phyloP scores from a whole-genome alignment of 306 rosid genomes.

The Trifolium fragiferum region DNA sequence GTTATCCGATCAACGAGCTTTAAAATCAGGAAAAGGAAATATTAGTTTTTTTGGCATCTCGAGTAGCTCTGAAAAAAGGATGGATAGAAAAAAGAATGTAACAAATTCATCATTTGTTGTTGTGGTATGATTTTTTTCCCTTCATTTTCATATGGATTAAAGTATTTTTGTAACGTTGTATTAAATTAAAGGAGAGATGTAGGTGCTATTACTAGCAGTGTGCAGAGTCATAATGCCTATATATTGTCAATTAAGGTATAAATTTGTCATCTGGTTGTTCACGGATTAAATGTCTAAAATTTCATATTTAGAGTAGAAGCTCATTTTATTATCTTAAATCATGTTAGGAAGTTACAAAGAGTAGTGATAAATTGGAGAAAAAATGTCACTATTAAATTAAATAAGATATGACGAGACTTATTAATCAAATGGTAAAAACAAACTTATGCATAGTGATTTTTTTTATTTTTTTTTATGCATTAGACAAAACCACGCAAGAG shows the following conservation, averaged over 20 bases:
- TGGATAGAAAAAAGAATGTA: slow-evolving; percentile 31
- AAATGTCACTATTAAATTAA: too few species aligned
- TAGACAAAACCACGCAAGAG: too few species aligned
- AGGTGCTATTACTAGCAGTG: slow-evolving; percentile 37
- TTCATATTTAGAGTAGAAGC: neutral
- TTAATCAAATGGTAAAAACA: too few species aligned
- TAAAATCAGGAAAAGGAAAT: slow-evolving; percentile 80
- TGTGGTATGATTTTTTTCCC: slow-evolving; percentile 9
- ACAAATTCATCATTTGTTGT: slow-evolving; percentile 37
- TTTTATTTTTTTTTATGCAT: too few species aligned
- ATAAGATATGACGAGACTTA: too few species aligned
- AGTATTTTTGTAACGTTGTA: slow-evolving; percentile 44
- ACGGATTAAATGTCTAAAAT: neutral
- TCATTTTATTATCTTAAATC: neutral
- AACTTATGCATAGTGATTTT: too few species aligned
- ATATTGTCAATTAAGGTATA: neutral
- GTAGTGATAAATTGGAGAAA: neutral
- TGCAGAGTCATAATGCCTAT: neutral
- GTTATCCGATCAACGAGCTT: slow-evolving; percentile 70
- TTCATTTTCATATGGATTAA: slow-evolving; percentile 36
- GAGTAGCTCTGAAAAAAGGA: slow-evolving; percentile 34
- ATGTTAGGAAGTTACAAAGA: neutral
- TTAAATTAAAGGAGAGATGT: slow-evolving; percentile 39
- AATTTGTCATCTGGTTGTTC: neutral
- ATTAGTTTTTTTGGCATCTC: slow-evolving; percentile 47